Evolutionary conservation across 495 filamentous ascomycete genomes (phyloP), one percentile per base, ranked within the genome.

Genomic region (Coniosporium apollinis): DNA sequence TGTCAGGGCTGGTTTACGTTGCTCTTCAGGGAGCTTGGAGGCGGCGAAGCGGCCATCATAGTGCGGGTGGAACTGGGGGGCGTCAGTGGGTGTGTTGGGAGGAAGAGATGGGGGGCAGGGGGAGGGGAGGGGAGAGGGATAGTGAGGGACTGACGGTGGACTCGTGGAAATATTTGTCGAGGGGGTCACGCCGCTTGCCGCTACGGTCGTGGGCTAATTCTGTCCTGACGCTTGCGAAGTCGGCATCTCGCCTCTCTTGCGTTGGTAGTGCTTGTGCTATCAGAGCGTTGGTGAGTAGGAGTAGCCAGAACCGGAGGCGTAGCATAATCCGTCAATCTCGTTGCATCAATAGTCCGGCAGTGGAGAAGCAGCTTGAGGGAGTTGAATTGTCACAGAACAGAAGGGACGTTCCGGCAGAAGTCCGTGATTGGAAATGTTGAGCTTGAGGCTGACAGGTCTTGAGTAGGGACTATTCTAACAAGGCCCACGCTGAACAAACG

Each of bases 1-100:
- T 19, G 57, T 61, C 7, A 75, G 55, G 30, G 66, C 55, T 2
- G 54, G 46, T 11, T 32, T 42, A 19, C 49, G 48, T 19, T 46
- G 30, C 3, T 8, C 10, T 10, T 40, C 31, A 28, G 48, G 39
- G 11, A 36, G 29, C 10, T 21, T 24, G 8, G 29, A 19, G 11
- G 30, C 26, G 8, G 48, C 53, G 34, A 58, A 58, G 28, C 55
- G 52, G 40, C 50, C 55, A 30, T 58, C 55, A 37, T 54, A 52
- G 35, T 58, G 55, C 7, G 46, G 30, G 37, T 50, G 41, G 43
- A 57, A 57, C 19, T 43, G 41, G 37, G 19, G 40, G 28, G n/a
- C 1, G 9, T 41, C 31, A 35, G 18, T 28, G 22, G 22, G 6
- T n/a, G 4, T 26, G 17, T 16, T 31, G 10, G 5, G 8, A 22